Evolutionary conservation across 805 yeast species (phyloP).

Genomic region (Lipomyces orientalis): DNA sequence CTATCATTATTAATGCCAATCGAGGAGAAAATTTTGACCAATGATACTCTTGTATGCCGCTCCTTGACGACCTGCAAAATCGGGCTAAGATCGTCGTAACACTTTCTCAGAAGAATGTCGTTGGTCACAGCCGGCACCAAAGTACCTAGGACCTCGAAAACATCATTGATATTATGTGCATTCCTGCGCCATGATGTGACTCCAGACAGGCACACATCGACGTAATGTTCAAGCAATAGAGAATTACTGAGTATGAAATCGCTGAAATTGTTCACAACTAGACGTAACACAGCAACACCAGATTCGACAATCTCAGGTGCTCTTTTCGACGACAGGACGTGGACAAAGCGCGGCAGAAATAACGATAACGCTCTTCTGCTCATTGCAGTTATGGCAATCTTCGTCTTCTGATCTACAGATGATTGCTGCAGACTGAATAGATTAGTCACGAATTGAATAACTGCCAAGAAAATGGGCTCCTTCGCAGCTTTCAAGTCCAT

Average conservation of each 20-base stretch:
- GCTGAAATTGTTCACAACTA: slow-evolving; percentile 11
- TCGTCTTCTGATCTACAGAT: not conserved
- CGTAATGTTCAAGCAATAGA: slow-evolving; percentile 25
- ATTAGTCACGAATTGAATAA: slow-evolving; percentile 53
- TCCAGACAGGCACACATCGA: slow-evolving; percentile 28
- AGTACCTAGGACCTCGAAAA: slow-evolving; percentile 25
- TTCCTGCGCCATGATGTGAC: slow-evolving; percentile 21
- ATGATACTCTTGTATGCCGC: slow-evolving; percentile 62
- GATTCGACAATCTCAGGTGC: slow-evolving; percentile 18
- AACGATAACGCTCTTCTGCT: slow-evolving; percentile 6
- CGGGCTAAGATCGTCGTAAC: slow-evolving; percentile 59
- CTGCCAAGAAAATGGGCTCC: slow-evolving; percentile 65
- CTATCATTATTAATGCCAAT: slow-evolving; percentile 60
- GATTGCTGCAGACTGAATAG: slow-evolving; percentile 23
- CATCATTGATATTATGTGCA: slow-evolving; percentile 17
- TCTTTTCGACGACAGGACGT: slow-evolving; percentile 15
- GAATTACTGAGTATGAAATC: slow-evolving; percentile 13
- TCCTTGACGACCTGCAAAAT: slow-evolving; percentile 66
- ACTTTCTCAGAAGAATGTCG: slow-evolving; percentile 50
- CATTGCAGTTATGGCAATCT: not conserved
- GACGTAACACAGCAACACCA: slow-evolving; percentile 23
- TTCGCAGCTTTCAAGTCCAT: slow-evolving; percentile 65
- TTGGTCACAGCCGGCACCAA: slow-evolving; percentile 35
- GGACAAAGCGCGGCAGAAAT: slow-evolving; percentile 27
- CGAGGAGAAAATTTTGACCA: slow-evolving; percentile 64